phyloP scores from a whole-genome alignment of 2,329 filamentous ascomycete species.

The Myriosclerotinia duriaeana region DNA sequence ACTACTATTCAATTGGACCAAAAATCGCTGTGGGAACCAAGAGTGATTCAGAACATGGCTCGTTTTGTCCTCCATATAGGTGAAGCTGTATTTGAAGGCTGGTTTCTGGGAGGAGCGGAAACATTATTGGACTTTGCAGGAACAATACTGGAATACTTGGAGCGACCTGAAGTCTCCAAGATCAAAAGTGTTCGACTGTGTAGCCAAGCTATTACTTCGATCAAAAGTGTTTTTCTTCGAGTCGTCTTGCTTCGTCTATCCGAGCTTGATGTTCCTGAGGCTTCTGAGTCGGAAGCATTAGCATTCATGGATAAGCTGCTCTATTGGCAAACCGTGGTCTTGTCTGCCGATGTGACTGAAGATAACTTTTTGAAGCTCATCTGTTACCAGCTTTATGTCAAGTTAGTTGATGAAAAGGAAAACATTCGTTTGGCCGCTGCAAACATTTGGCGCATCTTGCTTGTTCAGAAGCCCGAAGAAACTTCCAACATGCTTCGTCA shows the following conservation, averaged over 20 bases:
- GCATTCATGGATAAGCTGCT: slow-evolving; percentile 80
- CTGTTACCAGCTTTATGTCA: slow-evolving; percentile 90
- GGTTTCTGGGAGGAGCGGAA: slow-evolving; percentile 88
- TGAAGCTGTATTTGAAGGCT: slow-evolving; percentile 92
- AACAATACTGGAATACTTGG: slow-evolving; percentile 81
- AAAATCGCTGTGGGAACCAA: slow-evolving; percentile 73
- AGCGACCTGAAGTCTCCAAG: slow-evolving; percentile 75
- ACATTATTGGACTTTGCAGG: slow-evolving; percentile 83
- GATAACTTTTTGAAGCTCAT: slow-evolving; percentile 81
- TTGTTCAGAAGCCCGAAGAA: slow-evolving; percentile 90
- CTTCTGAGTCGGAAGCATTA: slow-evolving; percentile 60
- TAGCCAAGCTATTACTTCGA: slow-evolving; percentile 73
- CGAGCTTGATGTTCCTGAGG: slow-evolving; percentile 69
- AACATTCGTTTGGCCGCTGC: slow-evolving; percentile 73
- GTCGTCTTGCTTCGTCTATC: slow-evolving; percentile 79
- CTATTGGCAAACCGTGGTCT: slow-evolving; percentile 93
- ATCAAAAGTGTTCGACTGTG: slow-evolving; percentile 91
- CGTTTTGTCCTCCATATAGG: slow-evolving; percentile 78
- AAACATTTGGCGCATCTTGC: slow-evolving; percentile 83
- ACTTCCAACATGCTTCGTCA: slow-evolving; percentile 72
- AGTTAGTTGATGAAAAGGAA: slow-evolving; percentile 70
- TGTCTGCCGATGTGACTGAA: slow-evolving; percentile 74
- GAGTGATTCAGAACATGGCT: slow-evolving; percentile 81
- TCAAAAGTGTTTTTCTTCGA: slow-evolving; percentile 75
- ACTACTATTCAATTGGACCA: slow-evolving; percentile 70